Base-by-base conservation (phyloP, 2,329 filamentous ascomycete species). In the Exophiala spinifera region DNA sequence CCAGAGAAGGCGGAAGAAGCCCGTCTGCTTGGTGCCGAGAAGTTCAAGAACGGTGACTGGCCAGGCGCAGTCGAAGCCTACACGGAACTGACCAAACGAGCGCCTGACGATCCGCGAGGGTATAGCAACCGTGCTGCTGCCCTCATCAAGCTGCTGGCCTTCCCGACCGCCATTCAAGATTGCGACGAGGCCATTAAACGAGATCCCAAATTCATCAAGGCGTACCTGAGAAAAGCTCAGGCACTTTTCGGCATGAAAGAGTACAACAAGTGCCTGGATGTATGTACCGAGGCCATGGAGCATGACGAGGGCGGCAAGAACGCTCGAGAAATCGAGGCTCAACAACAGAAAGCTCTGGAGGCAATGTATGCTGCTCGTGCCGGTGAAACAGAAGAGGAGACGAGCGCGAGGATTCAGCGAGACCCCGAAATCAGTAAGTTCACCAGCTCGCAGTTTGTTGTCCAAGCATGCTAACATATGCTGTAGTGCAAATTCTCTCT, bases 91-190 rank as follows among this genome's bases (percentile, higher is more conserved):
- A 88, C 88, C 73, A 96, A 96, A 82, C 91, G 94, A 55, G 87
- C 90, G 0, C 94, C 95, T 4, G 82, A 95, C 0, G 94, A 99
- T 69, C 87, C 94, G 37, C 86, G 95, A 64, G 92, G 94, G 40
- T 99, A 94, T 81, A 95, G 89, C 70, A 99, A 99, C 81, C 91
- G 94, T 64, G 94, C 94, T 5, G 94, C 94, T 3, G 95, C 94
- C 43, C 90, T 97, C 67, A 88, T 96, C 75, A 99, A 99, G 79
- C 82, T 99, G 40, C 88, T 99, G 66, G 89, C 91, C 64, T 96
- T 99, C 79, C 94, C 94, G 5, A 89, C 87, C 62, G 95, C 94
- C 1, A 85, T 99, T 36, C 84, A 91, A 46, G 95, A 99, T 76
- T 97, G 94, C 72, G 86, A 96, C 72, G 78, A 83, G 63, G 94